Conservation (phyloP, 352 stramenopile species). For the Globisporangium takayamanum region DNA sequence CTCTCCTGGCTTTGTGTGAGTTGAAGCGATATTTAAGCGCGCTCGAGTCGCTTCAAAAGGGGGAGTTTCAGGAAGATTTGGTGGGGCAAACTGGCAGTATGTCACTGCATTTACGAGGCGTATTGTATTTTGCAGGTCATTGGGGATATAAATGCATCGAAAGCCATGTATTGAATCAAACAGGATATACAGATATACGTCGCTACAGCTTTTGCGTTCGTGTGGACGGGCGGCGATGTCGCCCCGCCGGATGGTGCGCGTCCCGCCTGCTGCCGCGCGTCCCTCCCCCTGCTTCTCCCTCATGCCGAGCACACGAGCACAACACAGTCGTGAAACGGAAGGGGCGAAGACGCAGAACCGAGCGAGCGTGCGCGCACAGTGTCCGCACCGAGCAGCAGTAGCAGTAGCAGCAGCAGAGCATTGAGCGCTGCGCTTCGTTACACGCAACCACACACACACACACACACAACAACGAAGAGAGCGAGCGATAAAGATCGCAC, state of each 20-base stretch:
- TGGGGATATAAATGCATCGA: neutral
- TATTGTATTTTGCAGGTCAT: neutral
- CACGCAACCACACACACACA: neutral
- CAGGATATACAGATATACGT: neutral
- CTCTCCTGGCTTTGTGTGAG: neutral
- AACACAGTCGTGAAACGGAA: slow-evolving; percentile 76
- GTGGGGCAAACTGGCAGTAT: neutral
- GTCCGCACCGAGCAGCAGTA: neutral
- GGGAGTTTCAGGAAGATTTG: neutral
- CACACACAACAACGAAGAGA: slow-evolving; percentile 4
- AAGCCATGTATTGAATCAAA: neutral
- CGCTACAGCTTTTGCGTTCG: neutral
- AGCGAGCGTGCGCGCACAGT: slow-evolving; percentile 3
- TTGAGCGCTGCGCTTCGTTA: slow-evolving; percentile 1
- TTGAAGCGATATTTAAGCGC: slow-evolving; percentile 2
- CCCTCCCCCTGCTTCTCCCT: slow-evolving; percentile 2
- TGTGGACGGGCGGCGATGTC: neutral
- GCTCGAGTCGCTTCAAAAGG: neutral
- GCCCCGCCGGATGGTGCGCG: neutral
- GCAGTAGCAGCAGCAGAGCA: slow-evolving; percentile 4
- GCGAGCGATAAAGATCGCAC: slow-evolving; percentile 3
- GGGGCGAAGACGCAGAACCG: slow-evolving; percentile 26
- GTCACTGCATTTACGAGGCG: neutral
- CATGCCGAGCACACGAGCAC: slow-evolving; percentile 1
- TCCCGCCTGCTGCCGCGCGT: neutral